Evolutionary conservation across 2,329 filamentous ascomycete genomes (phyloP).

Genomic region (Juglanconis sp.): DNA sequence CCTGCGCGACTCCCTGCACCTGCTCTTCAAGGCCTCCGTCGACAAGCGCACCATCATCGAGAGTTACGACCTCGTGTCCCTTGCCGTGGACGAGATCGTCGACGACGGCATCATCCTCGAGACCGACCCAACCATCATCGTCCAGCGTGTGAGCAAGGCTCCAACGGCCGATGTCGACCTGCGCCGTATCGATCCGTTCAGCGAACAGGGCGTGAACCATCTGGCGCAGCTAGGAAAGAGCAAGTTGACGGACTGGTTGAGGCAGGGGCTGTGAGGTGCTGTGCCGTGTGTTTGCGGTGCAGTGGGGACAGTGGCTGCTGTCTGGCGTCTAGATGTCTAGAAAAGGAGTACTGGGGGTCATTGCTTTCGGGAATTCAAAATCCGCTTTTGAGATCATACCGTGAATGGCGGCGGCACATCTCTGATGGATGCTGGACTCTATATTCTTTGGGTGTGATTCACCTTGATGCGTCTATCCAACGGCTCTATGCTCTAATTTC

Average conservation of each 20-base stretch:
- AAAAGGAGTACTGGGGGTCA: constrained; percentile 19
- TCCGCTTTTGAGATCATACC: constrained; percentile 1
- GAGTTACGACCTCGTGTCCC: constrained; percentile 94
- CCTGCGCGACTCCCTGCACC: constrained; percentile 83
- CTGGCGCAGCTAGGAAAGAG: constrained; percentile 90
- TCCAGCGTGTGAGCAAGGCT: constrained; percentile 86
- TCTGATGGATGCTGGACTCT: neutral
- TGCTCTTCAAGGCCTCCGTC: constrained; percentile 94
- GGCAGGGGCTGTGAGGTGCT: constrained; percentile 66
- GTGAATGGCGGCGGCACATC: neutral
- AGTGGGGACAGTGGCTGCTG: neutral
- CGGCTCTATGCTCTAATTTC: constrained; percentile 36
- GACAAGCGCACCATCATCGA: constrained; percentile 98
- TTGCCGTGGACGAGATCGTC: constrained; percentile 92
- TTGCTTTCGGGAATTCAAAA: constrained; percentile 15
- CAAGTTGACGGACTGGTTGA: constrained; percentile 85
- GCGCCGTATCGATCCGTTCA: constrained; percentile 84
- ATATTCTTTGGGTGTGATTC: neutral
- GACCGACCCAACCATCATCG: constrained; percentile 91
- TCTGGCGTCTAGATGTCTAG: constrained; percentile 18
- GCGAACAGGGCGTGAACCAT: constrained; percentile 92
- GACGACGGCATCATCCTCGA: constrained; percentile 96
- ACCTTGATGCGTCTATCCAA: constrained; percentile 32
- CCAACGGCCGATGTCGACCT: constrained; percentile 88
- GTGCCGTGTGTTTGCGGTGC: constrained; percentile 1